Evolutionary conservation across 163 green algal genomes (phyloP).

Genomic region (Dunaliella salina): DNA sequence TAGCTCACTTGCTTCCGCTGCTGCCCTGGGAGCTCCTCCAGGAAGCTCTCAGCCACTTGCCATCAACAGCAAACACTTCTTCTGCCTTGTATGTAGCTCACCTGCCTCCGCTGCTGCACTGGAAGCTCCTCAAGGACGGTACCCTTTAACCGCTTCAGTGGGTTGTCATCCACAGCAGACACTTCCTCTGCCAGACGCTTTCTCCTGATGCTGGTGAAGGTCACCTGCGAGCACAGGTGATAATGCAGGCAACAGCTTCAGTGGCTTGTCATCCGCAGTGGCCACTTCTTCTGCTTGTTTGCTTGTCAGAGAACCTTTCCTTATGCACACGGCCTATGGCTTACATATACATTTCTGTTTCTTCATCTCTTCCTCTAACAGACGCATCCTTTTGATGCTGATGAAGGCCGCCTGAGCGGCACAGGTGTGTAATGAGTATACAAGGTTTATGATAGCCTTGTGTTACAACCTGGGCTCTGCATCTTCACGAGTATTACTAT

Average conservation of each 20-base stretch:
- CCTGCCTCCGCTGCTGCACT: constrained; percentile 25
- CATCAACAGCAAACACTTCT: too few species aligned
- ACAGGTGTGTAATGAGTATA: too few species aligned
- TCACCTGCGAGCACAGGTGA: background rate
- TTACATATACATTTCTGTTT: too few species aligned
- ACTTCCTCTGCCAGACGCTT: constrained; percentile 33
- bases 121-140: constrained; percentile 22
- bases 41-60: background rate
- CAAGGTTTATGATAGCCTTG: too few species aligned
- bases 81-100: background rate
- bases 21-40: constrained; percentile 22
- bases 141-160: constrained; percentile 20
- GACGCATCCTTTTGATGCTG: constrained; percentile 40
- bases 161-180: background rate
- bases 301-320: too few species aligned
- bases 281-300: too few species aligned
- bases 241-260: constrained; percentile 13
- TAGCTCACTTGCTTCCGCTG: constrained; percentile 20
- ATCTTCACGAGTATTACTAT: too few species aligned
- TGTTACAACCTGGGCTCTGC: too few species aligned
- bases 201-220: constrained; percentile 45
- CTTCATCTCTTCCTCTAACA: constrained; percentile 24
- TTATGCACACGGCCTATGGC: too few species aligned
- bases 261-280: too few species aligned
- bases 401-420: constrained; percentile 27